A percentile compares a stretch with the other conserved stretches of the same genome.
phyloP scores from a whole-genome alignment of 495 filamentous ascomycete genomes.

The Oidiodendron maius region DNA sequence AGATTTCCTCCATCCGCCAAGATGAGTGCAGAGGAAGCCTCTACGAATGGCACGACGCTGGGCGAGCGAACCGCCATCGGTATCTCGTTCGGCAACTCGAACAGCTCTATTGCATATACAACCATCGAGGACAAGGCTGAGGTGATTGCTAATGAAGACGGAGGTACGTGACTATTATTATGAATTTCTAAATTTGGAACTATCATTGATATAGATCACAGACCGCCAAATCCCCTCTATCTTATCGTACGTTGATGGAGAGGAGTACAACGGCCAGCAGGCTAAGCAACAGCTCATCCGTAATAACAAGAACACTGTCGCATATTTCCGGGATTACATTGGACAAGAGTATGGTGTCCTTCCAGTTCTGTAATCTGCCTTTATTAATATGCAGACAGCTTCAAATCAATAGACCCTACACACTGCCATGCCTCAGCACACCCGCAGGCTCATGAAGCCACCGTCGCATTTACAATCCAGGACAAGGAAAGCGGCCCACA shows the following conservation, averaged over 20 bases:
- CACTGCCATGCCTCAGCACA: constrained; percentile 91
- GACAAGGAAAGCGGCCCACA: constrained; percentile 65
- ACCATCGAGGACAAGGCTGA: constrained; percentile 85
- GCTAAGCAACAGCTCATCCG: constrained; percentile 89
- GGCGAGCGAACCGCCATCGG: constrained; percentile 76
- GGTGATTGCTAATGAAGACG: constrained; percentile 98
- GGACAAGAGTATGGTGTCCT: constrained; percentile 68
- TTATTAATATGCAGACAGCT: constrained; percentile 37
- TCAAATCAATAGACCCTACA: constrained; percentile 93
- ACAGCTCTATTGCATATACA: constrained; percentile 92
- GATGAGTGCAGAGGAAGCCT: constrained; percentile 18
- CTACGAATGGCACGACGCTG: constrained; percentile 29
- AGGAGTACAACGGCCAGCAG: constrained; percentile 95
- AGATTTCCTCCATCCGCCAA: constrained; percentile 1
- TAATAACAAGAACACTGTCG: constrained; percentile 86
- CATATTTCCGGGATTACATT: constrained; percentile 92
- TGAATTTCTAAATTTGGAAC: constrained; percentile 6
- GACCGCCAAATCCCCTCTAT: constrained; percentile 96
- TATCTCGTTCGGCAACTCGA: constrained; percentile 95
- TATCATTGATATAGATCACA: constrained; percentile 28
- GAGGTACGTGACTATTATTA: constrained; percentile 56
- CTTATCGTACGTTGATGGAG: constrained; percentile 88
- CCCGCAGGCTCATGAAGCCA: constrained; percentile 66
- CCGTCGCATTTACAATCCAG: constrained; percentile 75
- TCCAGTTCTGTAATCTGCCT: background rate